Percentiles rank a stretch among this genome's conserved stretches.
phyloP scores from a whole-genome alignment of 331 rosid species.

The Quercus tomentella region DNA sequence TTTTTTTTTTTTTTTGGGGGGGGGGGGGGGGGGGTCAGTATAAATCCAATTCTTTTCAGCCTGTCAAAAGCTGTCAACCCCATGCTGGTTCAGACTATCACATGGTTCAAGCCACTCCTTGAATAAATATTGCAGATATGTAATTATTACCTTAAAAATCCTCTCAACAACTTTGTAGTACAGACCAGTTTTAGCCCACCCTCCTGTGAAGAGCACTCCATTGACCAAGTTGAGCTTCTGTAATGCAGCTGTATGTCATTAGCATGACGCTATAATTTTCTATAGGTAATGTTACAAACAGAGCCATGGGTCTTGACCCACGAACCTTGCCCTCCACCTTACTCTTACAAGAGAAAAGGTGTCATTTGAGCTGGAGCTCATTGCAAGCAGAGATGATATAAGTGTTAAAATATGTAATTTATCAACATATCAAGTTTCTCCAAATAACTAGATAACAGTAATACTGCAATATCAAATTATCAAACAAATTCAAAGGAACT shows the following conservation, averaged over 20 bases:
- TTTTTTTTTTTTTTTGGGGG: background rate
- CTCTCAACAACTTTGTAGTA: conserved; percentile 50
- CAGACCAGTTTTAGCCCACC: conserved; percentile 66
- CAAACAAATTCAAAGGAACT: too few species aligned
- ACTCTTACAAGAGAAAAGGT: too few species aligned
- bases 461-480: too few species aligned
- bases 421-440: background rate
- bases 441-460: too few species aligned
- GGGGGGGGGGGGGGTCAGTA: too few species aligned
- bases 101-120: background rate
- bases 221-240: conserved; percentile 86
- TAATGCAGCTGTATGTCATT: conserved; percentile 18
- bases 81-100: background rate
- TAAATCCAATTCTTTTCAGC: background rate
- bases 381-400: background rate
- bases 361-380: too few species aligned
- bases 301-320: too few species aligned
- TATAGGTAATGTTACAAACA: too few species aligned
- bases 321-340: too few species aligned
- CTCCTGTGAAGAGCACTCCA: conserved; percentile 93
- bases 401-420: background rate
- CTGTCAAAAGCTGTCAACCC: background rate
- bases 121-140: background rate
- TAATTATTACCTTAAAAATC: conserved; percentile 56
- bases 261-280: background rate